These are phyloP conservation scores for Athelia psychrophila DNA, from an alignment of 1,284 basidiomycete genomes.

Conservation along the genomic window DNA sequence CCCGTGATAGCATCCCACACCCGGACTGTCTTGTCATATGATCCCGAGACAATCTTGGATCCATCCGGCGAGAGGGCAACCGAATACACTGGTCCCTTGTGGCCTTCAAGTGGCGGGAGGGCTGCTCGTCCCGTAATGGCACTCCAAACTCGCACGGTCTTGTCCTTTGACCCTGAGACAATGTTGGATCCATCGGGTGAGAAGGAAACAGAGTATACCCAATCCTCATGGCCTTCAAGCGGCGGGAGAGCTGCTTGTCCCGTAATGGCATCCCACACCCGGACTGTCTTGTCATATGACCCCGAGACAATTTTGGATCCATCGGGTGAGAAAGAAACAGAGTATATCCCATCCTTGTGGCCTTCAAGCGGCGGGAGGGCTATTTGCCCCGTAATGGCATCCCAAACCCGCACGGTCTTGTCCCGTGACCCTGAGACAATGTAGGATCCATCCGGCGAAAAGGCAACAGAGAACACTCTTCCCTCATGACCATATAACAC, in stretches of 20 bases:
- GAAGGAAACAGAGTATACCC: neutral
- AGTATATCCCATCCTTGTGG: neutral
- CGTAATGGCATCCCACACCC: neutral
- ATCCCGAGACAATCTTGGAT: too few relatives aligned
- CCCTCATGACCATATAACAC: neutral
- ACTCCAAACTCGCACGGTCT: neutral
- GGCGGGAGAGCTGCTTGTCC: neutral
- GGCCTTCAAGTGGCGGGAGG: neutral
- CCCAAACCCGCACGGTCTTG: neutral
- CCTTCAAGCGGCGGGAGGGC: neutral
- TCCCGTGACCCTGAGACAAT: neutral
- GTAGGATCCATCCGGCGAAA: neutral
- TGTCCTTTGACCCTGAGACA: neutral
- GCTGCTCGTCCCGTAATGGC: neutral
- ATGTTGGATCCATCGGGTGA: neutral
- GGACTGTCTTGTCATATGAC: neutral
- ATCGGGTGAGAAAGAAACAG: neutral
- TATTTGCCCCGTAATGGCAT: neutral
- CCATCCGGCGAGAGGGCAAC: slow-evolving; percentile 9
- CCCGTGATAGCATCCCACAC: too few relatives aligned
- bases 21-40: too few relatives aligned
- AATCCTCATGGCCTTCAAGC: neutral
- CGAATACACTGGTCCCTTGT: neutral
- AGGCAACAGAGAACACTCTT: neutral
- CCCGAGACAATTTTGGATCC: neutral